These are phyloP conservation scores for Barnettozyma pratensis DNA, from an alignment of 805 yeast genomes.

Conservation along the genomic window DNA sequence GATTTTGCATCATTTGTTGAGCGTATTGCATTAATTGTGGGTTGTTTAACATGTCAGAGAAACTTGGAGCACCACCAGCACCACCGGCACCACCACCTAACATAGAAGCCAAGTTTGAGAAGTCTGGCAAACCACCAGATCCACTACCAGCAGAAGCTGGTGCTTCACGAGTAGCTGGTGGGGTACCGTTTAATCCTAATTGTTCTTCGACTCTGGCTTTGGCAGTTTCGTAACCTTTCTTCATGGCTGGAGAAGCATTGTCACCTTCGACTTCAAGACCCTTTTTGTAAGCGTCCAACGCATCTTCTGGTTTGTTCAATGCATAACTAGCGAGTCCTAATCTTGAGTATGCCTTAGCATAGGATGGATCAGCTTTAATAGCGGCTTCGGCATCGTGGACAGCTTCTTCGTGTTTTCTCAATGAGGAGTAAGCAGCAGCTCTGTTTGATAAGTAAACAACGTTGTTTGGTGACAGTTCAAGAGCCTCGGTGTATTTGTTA, in stretches of 20 bases:
- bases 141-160: slow-evolving; percentile 28
- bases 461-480: slow-evolving; percentile 61
- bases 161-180: slow-evolving; percentile 17
- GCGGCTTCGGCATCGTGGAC: slow-evolving; percentile 81
- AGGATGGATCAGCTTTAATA: slow-evolving; percentile 67
- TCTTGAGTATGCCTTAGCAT: slow-evolving; percentile 92
- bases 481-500: slow-evolving; percentile 74
- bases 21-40: slow-evolving; percentile 93
- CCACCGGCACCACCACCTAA: slow-evolving; percentile 58
- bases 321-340: slow-evolving; percentile 92
- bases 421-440: slow-evolving; percentile 92
- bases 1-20: slow-evolving; percentile 81
- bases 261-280: slow-evolving; percentile 89
- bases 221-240: slow-evolving; percentile 90
- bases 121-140: slow-evolving; percentile 63
- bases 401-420: slow-evolving; percentile 70
- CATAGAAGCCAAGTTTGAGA: slow-evolving; percentile 43
- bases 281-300: slow-evolving; percentile 83
- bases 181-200: slow-evolving; percentile 34
- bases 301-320: slow-evolving; percentile 85
- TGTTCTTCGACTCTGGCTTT: slow-evolving; percentile 81
- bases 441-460: slow-evolving; percentile 89
- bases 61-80: slow-evolving; percentile 67
- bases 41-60: slow-evolving; percentile 71
- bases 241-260: slow-evolving; percentile 81